Evolutionary conservation across 805 yeast species (phyloP).

Genomic region (Candida qinlingensis): DNA sequence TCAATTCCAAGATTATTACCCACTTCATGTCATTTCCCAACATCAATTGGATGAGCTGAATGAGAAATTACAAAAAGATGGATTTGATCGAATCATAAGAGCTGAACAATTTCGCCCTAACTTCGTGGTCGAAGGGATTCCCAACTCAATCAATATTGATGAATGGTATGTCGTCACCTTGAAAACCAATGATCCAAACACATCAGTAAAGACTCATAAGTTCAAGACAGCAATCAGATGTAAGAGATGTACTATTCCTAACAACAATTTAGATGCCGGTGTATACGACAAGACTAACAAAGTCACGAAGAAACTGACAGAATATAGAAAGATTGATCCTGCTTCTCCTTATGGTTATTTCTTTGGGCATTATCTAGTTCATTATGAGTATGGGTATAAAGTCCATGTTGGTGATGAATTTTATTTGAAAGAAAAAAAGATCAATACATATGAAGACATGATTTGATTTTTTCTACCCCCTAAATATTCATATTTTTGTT

Average conservation of each 20-base stretch:
- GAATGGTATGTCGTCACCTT: constrained; percentile 12
- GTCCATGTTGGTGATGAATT: constrained; percentile 16
- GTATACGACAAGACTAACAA: constrained; percentile 14
- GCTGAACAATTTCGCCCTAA: constrained; percentile 21
- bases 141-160: constrained; percentile 7
- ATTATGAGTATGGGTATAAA: constrained; percentile 17
- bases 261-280: constrained; percentile 16
- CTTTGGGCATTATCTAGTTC: constrained; percentile 18
- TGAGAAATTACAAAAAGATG: constrained; percentile 1
- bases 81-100: constrained; percentile 7
- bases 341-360: constrained; percentile 8
- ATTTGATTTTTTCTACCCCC: background rate
- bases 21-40: constrained; percentile 14
- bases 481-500: too few species aligned
- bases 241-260: constrained; percentile 20
- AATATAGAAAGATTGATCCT: constrained; percentile 17
- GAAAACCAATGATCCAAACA: background rate
- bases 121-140: constrained; percentile 8
- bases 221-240: constrained; percentile 17
- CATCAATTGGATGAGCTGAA: constrained; percentile 14
- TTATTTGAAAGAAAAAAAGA: constrained; percentile 11
- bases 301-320: constrained; percentile 12
- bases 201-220: background rate
- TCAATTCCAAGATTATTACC: constrained; percentile 22
- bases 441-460: constrained; percentile 1